Conservation (phyloP, 2,329 filamentous ascomycete species). For the Chaetothyriales sp. region DNA sequence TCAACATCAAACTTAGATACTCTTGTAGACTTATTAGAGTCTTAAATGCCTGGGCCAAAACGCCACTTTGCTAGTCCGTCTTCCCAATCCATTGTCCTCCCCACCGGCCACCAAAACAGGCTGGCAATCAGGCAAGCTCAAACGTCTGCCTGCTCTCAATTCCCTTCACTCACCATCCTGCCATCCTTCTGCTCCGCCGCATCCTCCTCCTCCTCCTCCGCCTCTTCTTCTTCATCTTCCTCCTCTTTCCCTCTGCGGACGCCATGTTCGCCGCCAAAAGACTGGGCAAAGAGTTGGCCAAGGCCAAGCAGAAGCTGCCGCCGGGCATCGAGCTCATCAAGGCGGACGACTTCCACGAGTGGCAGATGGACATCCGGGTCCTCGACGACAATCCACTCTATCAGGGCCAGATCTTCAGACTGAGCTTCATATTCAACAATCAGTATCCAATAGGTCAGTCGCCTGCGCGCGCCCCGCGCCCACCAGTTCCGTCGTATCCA, state of each 20-base stretch:
- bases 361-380: slow-evolving; percentile 83
- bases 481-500: neutral
- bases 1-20: neutral
- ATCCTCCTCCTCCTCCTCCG: neutral
- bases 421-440: slow-evolving; percentile 74
- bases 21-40: neutral
- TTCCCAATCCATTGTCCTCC: neutral
- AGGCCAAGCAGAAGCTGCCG: slow-evolving; percentile 46
- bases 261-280: slow-evolving; percentile 40
- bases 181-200: neutral
- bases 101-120: neutral
- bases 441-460: slow-evolving; percentile 76
- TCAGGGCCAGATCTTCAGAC: slow-evolving; percentile 59
- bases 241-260: neutral
- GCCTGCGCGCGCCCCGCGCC: neutral
- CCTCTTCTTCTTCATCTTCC: neutral
- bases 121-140: neutral
- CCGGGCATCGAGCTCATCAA: slow-evolving; percentile 65
- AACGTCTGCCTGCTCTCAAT: neutral
- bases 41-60: neutral
- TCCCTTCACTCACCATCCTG: neutral
- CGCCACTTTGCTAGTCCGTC: no score
- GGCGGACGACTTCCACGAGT: slow-evolving; percentile 73
- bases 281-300: slow-evolving; percentile 23
- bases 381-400: slow-evolving; percentile 87